Evolutionary conservation across 805 yeast genomes (phyloP), one percentile per base, ranked within the genome.

Genomic region (Saturnispora besseyi): DNA sequence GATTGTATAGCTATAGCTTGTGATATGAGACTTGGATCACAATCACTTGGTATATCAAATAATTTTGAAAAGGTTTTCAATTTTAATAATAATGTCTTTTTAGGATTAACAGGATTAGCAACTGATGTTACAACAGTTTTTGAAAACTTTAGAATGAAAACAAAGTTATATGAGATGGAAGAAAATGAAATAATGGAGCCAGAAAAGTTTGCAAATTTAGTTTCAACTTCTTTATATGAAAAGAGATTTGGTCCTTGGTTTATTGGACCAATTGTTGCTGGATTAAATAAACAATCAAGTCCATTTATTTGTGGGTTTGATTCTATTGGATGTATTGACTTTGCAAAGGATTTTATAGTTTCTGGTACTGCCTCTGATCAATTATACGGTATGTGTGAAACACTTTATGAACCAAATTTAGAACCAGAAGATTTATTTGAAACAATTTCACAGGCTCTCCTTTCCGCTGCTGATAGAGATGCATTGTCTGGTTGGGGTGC

Each of bases 401-500:
- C 95, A 11, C 74, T 93, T 52, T 95, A 89, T 69, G 98, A 93
- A 69, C 97, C 98, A 40, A 73, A 86, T 62, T 74, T 95, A 59
- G 97, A 81, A 65, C 89, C 98, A 5, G 98, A 93, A 58, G 96
- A 93, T 67, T 73, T 93, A 58, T 93, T 93, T 63, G 98, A 93
- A 68, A 91, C 98, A 38, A 85, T 89, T 57, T 82, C 95, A 58
- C 99, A 93, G 69, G 91, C 97, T 1, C 72, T 93, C 52, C 73
- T 93, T 72, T 88, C 86, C 65, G 98, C 96, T 18, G 95, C 86
- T 34, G 99, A 93, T 68, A 85, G 99, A 75, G 99, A 93, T 69
- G 96, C 97, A 5, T 75, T 93, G 51, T 83, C 95, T 30, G 99
- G 99, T 57, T 93, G 97, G 96, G 99, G 99, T 62, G 96, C 96